A percentile compares a stretch with the other conserved stretches of the same genome.
Conservation (phyloP, 2,329 filamentous ascomycete genomes). For the Penicillium sp. region DNA sequence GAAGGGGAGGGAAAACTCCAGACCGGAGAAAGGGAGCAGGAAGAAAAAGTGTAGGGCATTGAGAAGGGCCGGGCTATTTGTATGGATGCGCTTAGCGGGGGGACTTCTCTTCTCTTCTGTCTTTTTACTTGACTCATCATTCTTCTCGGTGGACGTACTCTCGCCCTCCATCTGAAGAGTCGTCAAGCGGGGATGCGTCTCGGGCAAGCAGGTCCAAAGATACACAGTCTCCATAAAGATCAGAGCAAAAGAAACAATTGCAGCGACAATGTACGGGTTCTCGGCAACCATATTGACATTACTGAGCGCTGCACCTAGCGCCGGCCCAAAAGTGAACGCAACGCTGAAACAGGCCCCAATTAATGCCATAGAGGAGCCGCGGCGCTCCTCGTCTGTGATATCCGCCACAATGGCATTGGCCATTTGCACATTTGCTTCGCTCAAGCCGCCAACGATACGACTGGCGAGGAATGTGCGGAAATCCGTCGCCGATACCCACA, state of each 20-base stretch:
- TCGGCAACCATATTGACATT: conserved; percentile 66
- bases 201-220: conserved; percentile 72
- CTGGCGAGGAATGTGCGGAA: conserved; percentile 95
- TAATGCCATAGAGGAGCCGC: conserved; percentile 88
- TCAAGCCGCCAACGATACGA: conserved; percentile 80
- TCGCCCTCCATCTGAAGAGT: conserved; percentile 10
- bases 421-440: conserved; percentile 92
- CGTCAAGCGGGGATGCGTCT: conserved; percentile 62
- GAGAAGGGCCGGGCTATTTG: conserved; percentile 73
- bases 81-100: conserved; percentile 39
- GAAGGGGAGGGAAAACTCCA: conserved; percentile 96
- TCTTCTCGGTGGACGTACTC: conserved; percentile 18
- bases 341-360: conserved; percentile 95
- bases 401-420: conserved; percentile 94
- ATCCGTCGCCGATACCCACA: conserved; percentile 89
- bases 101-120: neutral
- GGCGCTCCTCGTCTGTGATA: conserved; percentile 74
- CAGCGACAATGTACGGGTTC: conserved; percentile 90
- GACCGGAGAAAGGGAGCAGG: conserved; percentile 91
- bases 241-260: conserved; percentile 73
- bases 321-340: conserved; percentile 92
- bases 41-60: conserved; percentile 83
- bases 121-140: neutral
- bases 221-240: conserved; percentile 83
- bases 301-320: conserved; percentile 77